These are phyloP conservation scores for Phaeosphaeria sp. DNA, from an alignment of 2,329 filamentous ascomycete genomes.

Conservation along the genomic window DNA sequence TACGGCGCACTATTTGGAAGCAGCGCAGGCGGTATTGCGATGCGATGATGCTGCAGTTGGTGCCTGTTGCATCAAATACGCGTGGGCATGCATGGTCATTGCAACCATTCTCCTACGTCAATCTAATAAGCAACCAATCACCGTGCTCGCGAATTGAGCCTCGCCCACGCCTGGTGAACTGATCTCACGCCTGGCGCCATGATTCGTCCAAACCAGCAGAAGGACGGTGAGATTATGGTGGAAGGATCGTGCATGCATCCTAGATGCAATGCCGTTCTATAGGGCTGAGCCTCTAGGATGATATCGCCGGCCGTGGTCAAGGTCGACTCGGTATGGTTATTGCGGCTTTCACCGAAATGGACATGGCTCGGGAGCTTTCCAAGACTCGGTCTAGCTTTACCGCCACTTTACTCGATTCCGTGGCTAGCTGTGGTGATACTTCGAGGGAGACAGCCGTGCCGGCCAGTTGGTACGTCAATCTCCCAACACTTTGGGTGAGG, in stretches of 20 bases:
- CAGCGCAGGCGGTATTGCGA: background rate
- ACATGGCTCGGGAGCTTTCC: background rate
- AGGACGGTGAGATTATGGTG: conserved; percentile 35
- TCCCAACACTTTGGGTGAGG: background rate
- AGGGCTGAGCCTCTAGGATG: conserved; percentile 33
- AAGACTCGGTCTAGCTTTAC: background rate
- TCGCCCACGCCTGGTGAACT: background rate
- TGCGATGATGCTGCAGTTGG: background rate
- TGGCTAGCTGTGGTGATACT: background rate
- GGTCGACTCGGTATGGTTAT: conserved; percentile 4
- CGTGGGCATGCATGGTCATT: background rate
- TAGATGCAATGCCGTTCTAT: conserved; percentile 17
- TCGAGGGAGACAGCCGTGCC: background rate
- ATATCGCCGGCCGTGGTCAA: conserved; percentile 10
- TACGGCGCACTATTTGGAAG: background rate
- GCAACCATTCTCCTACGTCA: background rate
- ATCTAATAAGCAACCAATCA: background rate
- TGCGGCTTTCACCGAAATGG: background rate
- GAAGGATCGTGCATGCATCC: conserved; percentile 17
- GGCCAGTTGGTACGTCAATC: background rate
- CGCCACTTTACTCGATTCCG: background rate
- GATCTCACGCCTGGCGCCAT: background rate
- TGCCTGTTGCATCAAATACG: background rate
- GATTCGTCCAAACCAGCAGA: conserved; percentile 21
- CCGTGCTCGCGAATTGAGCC: background rate